A percentile compares a stretch with the other conserved stretches of the same genome.
Evolutionary conservation across 108 stramenopile genomes (phyloP).

Genomic region (Cyclotella cryptica): DNA sequence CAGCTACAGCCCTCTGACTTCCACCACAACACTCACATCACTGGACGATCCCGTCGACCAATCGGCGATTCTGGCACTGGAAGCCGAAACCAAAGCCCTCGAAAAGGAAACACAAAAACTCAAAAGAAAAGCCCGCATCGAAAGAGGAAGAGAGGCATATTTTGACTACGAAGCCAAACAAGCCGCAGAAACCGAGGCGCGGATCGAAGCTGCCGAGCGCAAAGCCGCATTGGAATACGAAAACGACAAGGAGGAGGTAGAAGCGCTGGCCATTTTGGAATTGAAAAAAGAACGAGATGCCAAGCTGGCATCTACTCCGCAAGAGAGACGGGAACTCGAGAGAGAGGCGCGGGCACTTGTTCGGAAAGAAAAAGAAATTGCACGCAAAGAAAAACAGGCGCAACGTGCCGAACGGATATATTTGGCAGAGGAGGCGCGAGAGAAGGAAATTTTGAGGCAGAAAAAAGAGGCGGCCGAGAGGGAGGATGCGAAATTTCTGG

Average conservation of each 20-base stretch:
- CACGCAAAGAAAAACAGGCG: constrained; percentile 47
- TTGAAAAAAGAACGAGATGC: constrained; percentile 30
- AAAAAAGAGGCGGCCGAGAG: constrained; percentile 47
- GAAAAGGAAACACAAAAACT: constrained; percentile 44
- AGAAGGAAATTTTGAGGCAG: constrained; percentile 51
- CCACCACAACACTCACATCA: constrained; percentile 4
- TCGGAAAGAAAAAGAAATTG: constrained; percentile 47
- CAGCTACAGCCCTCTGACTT: background rate
- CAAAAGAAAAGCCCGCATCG: constrained; percentile 38
- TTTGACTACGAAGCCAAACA: constrained; percentile 62
- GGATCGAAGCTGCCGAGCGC: constrained; percentile 56
- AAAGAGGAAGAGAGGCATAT: constrained; percentile 47
- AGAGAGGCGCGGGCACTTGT: constrained; percentile 36
- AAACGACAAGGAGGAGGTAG: constrained; percentile 26
- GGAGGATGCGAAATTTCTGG: constrained; percentile 26
- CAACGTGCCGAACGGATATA: constrained; percentile 47
- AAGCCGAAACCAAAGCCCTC: constrained; percentile 48
- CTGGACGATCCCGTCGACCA: constrained; percentile 11
- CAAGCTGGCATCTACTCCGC: constrained; percentile 17
- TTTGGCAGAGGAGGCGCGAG: constrained; percentile 55
- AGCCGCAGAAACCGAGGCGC: constrained; percentile 54
- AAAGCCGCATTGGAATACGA: constrained; percentile 30
- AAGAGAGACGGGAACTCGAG: constrained; percentile 39
- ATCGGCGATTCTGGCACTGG: constrained; percentile 23
- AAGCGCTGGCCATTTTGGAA: constrained; percentile 23